A percentile compares a stretch with the other conserved stretches of the same genome.
Conservation (phyloP, 768 basidiomycete genomes). For the Psilocybe tampanensis region DNA sequence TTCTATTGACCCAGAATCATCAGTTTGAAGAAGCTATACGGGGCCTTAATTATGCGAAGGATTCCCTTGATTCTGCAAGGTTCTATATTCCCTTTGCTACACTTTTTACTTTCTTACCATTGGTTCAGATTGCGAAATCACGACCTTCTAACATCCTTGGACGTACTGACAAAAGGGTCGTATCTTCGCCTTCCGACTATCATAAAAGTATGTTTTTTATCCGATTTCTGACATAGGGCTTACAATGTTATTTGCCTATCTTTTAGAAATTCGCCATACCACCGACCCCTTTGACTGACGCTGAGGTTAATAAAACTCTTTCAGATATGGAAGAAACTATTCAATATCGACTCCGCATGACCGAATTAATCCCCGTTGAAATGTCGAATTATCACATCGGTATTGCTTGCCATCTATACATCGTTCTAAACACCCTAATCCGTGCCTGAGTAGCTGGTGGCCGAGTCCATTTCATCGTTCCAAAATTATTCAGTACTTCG, state of each 20-base stretch:
- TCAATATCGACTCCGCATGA: constrained; percentile 75
- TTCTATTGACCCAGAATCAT: constrained; percentile 82
- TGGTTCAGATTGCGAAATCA: constrained; percentile 81
- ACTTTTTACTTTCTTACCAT: constrained; percentile 4
- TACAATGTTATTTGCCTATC: not conserved
- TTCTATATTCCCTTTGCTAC: constrained; percentile 23
- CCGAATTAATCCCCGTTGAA: constrained; percentile 81
- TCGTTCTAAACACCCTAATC: constrained; percentile 15
- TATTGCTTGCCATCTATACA: constrained; percentile 26
- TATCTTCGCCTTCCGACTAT: constrained; percentile 81
- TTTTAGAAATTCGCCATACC: constrained; percentile 73
- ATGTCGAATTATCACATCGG: constrained; percentile 74
- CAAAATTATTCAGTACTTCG: constrained; percentile 72
- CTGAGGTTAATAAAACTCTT: constrained; percentile 65
- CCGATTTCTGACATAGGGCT: constrained; percentile 6
- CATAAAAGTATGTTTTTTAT: constrained; percentile 63
- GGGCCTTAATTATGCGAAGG: constrained; percentile 64
- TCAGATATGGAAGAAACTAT: constrained; percentile 76
- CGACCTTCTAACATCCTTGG: constrained; percentile 88
- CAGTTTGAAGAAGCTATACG: constrained; percentile 76
- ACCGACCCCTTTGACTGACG: constrained; percentile 64
- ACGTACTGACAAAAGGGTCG: constrained; percentile 85
- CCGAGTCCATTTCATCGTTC: constrained; percentile 75
- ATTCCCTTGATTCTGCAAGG: constrained; percentile 80
- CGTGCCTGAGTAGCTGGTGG: constrained; percentile 60